phyloP scores from a whole-genome alignment of 306 rosid species.

The Dalbergia oliveri region DNA sequence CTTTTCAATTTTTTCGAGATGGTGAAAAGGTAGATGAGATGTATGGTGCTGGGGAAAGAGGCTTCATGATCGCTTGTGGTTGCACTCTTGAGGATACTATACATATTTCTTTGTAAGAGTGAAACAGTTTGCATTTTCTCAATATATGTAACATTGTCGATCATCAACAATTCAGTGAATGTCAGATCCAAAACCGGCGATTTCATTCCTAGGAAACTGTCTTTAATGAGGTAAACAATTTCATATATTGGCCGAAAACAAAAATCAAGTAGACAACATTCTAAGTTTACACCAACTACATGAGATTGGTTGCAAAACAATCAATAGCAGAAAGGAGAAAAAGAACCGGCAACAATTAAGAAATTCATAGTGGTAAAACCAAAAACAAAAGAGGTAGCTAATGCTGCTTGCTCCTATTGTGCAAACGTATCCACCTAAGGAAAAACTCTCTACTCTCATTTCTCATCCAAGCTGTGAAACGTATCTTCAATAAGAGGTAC shows the following conservation, averaged over 20 bases:
- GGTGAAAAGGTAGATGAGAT: conserved; percentile 87
- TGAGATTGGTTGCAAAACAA: conserved; percentile 35
- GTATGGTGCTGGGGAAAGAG: conserved; percentile 58
- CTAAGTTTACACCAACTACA: conserved; percentile 41
- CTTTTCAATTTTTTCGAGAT: conserved; percentile 77
- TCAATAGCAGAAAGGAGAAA: conserved; percentile 9
- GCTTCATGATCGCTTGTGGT: conserved; percentile 59
- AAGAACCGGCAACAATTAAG: neutral
- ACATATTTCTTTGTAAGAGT: neutral
- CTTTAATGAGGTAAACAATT: conserved; percentile 12
- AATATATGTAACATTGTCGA: conserved; percentile 17
- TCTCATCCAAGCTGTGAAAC: conserved; percentile 40
- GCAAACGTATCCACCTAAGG: conserved; percentile 39
- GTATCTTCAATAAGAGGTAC: conserved; percentile 45
- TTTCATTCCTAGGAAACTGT: neutral
- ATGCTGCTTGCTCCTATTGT: conserved; percentile 42
- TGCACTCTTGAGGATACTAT: conserved; percentile 46
- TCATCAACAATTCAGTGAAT: conserved; percentile 22
- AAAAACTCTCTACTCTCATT: conserved; percentile 34
- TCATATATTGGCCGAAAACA: conserved; percentile 4
- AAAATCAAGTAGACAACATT: neutral
- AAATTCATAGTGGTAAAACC: conserved; percentile 35
- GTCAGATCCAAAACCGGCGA: conserved; percentile 1
- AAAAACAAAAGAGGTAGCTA: conserved; percentile 19
- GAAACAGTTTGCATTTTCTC: conserved; percentile 23